Percentiles rank a stretch among this genome's conserved stretches.
These are phyloP conservation scores for Chlorella variabilis DNA, from an alignment of 163 green algal genomes.

Conservation along the genomic window DNA sequence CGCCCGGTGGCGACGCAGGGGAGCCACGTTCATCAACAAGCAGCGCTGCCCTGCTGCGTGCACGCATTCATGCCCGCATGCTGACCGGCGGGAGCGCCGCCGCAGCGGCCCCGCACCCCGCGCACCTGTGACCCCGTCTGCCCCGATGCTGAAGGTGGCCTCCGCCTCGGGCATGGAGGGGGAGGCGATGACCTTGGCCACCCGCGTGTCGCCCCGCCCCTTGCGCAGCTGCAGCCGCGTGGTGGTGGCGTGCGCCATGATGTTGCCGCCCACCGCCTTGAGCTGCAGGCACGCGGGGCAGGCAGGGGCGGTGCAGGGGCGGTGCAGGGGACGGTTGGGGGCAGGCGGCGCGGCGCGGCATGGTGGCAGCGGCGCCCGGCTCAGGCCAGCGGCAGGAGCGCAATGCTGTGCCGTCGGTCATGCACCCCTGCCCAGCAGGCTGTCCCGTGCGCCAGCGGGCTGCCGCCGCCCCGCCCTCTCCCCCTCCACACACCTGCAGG, in stretches of 20 bases:
- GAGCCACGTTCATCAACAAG: too few species aligned
- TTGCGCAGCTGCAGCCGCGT: conserved; percentile 95
- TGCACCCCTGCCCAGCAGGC: too few species aligned
- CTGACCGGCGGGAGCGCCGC: too few species aligned
- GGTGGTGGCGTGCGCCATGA: conserved; percentile 99
- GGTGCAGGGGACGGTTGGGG: too few species aligned
- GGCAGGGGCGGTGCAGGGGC: not conserved
- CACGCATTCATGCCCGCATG: too few species aligned
- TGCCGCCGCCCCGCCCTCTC: too few species aligned
- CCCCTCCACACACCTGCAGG: conserved; percentile 17
- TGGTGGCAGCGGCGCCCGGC: too few species aligned
- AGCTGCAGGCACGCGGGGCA: conserved; percentile 59
- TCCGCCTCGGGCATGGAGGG: conserved; percentile 94
- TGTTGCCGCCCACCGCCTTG: conserved; percentile 99
- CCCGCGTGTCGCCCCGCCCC: conserved; percentile 87
- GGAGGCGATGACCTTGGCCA: conserved; percentile 93
- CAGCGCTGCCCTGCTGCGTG: too few species aligned
- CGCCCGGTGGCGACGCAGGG: conserved; percentile 12
- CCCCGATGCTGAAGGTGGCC: conserved; percentile 88
- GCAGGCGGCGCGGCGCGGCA: too few species aligned
- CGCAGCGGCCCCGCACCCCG: conserved; percentile 23
- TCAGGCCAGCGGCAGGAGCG: too few species aligned
- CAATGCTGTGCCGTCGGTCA: too few species aligned
- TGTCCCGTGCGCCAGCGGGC: too few species aligned
- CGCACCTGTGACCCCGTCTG: conserved; percentile 87